Base-by-base conservation (phyloP, 805 yeast species). In the Blastobotrys muscicola region DNA sequence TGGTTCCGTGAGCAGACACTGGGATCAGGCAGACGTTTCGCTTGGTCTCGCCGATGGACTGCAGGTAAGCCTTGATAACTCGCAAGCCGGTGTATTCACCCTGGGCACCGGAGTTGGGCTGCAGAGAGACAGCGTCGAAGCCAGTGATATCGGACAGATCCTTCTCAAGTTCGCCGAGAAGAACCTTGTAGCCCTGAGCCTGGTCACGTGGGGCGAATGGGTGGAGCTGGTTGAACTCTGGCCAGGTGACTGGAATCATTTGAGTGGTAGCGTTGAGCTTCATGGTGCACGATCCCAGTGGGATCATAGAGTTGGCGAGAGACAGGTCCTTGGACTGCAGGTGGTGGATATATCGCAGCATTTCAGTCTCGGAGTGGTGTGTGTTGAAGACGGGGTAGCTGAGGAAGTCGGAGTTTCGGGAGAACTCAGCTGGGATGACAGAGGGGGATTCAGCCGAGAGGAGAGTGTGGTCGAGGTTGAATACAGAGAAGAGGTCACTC, bases 91-190 rank as follows among this genome's bases (percentile, higher is more conserved):
- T 77, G 66, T 83, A 92, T 66, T 92, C 98, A 64, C 98, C 98
- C 65, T 90, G 96, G 33, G 98, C 97, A 53, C 98, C 98, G 33
- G 97, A 85, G 62, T 92, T 92, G 50, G 98, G 98, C 80, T 86
- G 94, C 47, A 85, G 68, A 2, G 97, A 84, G 14, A 94, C 82
- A 34, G 85, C 90, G 48, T 80, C 85, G 57, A 92, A 86, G 0
- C 97, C 97, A 8, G 98, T 90, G 50, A 92, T 89, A 50, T 83
- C 85, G 45, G 89, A 84, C 52, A 92, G 70, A 64, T 92, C 97
- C 32, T 70, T 67, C 62, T 85, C 95, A 30, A 92, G 74, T 58
- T 85, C 94, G 15, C 64, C 58, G 41, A 89, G 76, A 47, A 92
- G 66, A 59, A 83, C 82, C 51, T 72, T 61, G 65, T 90, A 92